These are phyloP conservation scores for Aspergillus mulundensis DNA, from an alignment of 495 filamentous ascomycete genomes.

Conservation along the genomic window DNA sequence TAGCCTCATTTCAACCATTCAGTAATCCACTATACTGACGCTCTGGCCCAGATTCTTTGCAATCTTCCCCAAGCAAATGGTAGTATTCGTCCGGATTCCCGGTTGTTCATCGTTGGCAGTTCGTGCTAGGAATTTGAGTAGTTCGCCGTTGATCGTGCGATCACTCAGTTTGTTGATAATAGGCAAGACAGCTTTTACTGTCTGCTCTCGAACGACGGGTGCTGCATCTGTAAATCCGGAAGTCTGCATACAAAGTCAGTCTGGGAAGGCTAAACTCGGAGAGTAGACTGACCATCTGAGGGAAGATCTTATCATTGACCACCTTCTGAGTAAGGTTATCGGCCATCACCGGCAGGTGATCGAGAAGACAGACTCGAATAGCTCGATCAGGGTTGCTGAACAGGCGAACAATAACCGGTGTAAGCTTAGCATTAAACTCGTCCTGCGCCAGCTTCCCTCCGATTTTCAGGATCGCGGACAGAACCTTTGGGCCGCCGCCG, in stretches of 20 bases:
- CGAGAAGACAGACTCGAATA: conserved; percentile 84
- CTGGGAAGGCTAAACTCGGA: background rate
- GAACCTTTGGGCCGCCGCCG: conserved; percentile 89
- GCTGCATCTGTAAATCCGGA: conserved; percentile 91
- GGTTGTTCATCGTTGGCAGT: conserved; percentile 97
- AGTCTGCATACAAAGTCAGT: conserved; percentile 44
- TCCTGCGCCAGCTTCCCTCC: conserved; percentile 79
- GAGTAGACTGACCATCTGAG: conserved; percentile 64
- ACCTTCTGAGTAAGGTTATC: conserved; percentile 83
- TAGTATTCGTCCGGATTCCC: conserved; percentile 95
- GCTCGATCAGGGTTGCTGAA: conserved; percentile 91
- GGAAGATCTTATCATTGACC: conserved; percentile 95
- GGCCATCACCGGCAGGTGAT: conserved; percentile 88
- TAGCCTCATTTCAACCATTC: conserved; percentile 13
- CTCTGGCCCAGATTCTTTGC: conserved; percentile 78
- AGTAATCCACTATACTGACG: conserved; percentile 33
- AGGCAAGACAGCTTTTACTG: conserved; percentile 83
- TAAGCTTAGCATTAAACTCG: conserved; percentile 80
- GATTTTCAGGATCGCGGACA: conserved; percentile 84
- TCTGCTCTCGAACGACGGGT: conserved; percentile 90
- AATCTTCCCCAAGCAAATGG: conserved; percentile 94
- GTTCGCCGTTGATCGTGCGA: conserved; percentile 86
- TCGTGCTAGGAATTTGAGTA: conserved; percentile 87
- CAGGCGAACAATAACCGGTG: conserved; percentile 79
- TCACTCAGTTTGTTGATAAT: conserved; percentile 88